A percentile compares a stretch with the other conserved stretches of the same genome.
phyloP scores from a whole-genome alignment of 257 asterid species.

The Solanum medicagineum region DNA sequence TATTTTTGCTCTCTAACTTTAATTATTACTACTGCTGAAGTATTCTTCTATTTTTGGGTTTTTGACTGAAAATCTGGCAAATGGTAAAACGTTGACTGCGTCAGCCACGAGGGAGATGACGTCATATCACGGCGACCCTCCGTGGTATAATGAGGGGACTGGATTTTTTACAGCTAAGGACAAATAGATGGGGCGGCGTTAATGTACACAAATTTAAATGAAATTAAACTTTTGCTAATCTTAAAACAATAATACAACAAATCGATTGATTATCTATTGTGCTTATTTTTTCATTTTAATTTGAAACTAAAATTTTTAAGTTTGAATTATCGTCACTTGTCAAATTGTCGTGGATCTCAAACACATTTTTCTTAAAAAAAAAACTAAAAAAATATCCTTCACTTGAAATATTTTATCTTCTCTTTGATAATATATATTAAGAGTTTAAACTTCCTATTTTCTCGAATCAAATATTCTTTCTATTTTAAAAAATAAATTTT shows the following conservation, averaged over 20 bases:
- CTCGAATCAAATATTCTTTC: no score
- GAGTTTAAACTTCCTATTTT: no score
- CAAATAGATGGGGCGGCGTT: neutral
- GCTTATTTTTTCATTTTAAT: neutral
- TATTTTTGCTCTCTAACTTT: neutral
- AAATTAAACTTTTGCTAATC: neutral
- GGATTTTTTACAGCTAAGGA: neutral
- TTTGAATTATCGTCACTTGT: no score
- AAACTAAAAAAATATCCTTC: no score
- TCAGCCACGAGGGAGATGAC: neutral
- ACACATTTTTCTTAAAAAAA: no score
- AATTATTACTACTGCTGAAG: neutral
- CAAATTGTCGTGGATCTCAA: no score
- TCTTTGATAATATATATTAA: no score
- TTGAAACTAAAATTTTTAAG: neutral
- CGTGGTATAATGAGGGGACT: neutral
- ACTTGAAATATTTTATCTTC: no score
- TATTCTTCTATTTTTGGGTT: neutral
- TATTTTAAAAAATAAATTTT: no score
- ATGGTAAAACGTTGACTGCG: neutral
- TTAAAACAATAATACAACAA: neutral
- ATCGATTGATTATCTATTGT: neutral
- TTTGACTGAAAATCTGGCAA: neutral
- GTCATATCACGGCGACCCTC: neutral
- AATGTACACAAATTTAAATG: neutral